Evolutionary conservation across 805 yeast genomes (phyloP), one percentile per base, ranked within the genome.

Genomic region (Barnettozyma vustinii): DNA sequence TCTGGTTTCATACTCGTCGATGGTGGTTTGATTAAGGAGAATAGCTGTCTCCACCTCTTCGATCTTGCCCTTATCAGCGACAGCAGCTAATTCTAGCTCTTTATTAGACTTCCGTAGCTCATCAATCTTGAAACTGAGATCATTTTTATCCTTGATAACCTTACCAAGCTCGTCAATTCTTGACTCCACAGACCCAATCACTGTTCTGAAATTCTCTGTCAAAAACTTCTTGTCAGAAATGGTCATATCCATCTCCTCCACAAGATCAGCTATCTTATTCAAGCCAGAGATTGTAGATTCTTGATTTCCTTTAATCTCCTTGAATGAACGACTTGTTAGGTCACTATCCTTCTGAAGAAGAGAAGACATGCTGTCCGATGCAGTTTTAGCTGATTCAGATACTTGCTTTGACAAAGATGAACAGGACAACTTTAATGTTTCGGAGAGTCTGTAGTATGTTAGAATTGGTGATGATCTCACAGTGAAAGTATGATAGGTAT

Each of bases 401-500:
- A 56, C 3, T 9, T 49, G 45, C 12, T 44, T 42, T 3, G 43
- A 26, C 23, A 40, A 10, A 16, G 20, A 18, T 16, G 32, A 2
- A 9, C 26, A 27, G 5, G 33, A 16, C 35, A 1, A 53, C 25
- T 8, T 60, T 64, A 10, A 54, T 62, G 40, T 48, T 58, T 40
- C 62, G 61, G 3, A 64, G 60, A 37, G 60, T 63, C 49, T 60
- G 57, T 3, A 58, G 20, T 23, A 15, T 16, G 49, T 49, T 49
- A 49, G 52, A 43, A 49, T 44, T 48, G 47, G 40, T 23, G 13
- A 15, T 37, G 21, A 61, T 65, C 20, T 55, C 30, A 61, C 58
- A 40, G 59, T 62, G 30, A 58, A 55, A 37, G 55, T 44, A 20
- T 59, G 4, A 58, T 50, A 2, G 58, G 54, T 32, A 60, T 59